These are phyloP conservation scores for Colletotrichum spinosum DNA, from an alignment of 2,329 filamentous ascomycete genomes.

Conservation along the genomic window DNA sequence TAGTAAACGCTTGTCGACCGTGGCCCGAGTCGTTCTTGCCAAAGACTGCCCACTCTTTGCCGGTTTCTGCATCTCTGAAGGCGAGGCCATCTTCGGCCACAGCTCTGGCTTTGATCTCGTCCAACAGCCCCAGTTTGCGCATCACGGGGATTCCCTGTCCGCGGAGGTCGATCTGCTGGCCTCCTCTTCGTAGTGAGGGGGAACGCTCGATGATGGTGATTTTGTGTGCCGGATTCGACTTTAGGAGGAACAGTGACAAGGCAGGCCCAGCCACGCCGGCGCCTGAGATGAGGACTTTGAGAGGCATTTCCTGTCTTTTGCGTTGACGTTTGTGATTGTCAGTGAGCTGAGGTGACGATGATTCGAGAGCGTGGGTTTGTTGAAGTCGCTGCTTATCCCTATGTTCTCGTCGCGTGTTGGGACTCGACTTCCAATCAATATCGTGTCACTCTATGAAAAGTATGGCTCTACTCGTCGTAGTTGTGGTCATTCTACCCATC, in stretches of 20 bases:
- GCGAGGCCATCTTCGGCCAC: constrained; percentile 61
- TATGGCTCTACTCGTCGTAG: no score
- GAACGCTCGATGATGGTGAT: constrained; percentile 58
- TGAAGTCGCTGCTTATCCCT: no score
- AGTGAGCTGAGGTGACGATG: no score
- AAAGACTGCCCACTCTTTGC: constrained; percentile 52
- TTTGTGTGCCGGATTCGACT: constrained; percentile 46
- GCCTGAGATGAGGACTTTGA: constrained; percentile 47
- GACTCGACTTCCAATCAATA: no score
- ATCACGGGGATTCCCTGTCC: constrained; percentile 53
- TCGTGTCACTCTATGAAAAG: no score
- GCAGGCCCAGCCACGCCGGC: constrained; percentile 56
- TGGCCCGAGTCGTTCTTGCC: constrained; percentile 50
- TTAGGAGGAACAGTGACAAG: constrained; percentile 1
- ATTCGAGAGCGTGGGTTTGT: no score
- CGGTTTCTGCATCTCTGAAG: constrained; percentile 54
- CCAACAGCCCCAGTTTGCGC: constrained; percentile 52
- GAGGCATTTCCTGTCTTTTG: constrained; percentile 37
- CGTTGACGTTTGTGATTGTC: no score
- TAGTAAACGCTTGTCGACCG: constrained; percentile 52
- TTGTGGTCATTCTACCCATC: no score
- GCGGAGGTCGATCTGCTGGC: constrained; percentile 59
- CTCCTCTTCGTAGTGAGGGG: constrained; percentile 49
- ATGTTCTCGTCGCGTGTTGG: no score
- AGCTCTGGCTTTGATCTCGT: constrained; percentile 46